These are phyloP conservation scores for Blastosporella zonata DNA, from an alignment of 1,284 basidiomycete species.

Conservation along the genomic window DNA sequence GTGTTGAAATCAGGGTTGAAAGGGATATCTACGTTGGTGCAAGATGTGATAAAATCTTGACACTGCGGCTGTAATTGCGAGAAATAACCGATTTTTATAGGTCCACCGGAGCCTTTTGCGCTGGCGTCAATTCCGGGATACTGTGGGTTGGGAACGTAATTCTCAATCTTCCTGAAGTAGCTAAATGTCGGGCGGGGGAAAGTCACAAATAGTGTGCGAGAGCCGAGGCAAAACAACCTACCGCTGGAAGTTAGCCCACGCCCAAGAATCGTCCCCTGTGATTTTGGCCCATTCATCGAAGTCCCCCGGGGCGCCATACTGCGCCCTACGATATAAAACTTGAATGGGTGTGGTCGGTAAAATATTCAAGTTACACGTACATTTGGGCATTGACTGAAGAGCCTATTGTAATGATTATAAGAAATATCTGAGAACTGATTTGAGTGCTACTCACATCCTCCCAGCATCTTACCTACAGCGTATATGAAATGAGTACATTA, in stretches of 20 bases:
- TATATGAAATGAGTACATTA: not conserved
- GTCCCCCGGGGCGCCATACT: slow-evolving; percentile 65
- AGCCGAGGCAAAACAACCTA: slow-evolving; percentile 21
- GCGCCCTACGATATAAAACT: slow-evolving; percentile 44
- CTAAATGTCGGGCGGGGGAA: slow-evolving; percentile 28
- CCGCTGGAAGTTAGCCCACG: slow-evolving; percentile 54
- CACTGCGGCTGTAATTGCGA: slow-evolving; percentile 33
- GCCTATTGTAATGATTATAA: slow-evolving; percentile 33
- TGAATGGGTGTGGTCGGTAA: not conserved
- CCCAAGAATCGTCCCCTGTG: slow-evolving; percentile 58
- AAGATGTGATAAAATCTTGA: slow-evolving; percentile 46
- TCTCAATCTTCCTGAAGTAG: slow-evolving; percentile 66
- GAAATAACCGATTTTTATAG: slow-evolving; percentile 50
- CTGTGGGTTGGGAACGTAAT: slow-evolving; percentile 43
- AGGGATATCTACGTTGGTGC: slow-evolving; percentile 47
- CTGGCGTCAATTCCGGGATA: slow-evolving; percentile 47
- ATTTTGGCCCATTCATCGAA: slow-evolving; percentile 67
- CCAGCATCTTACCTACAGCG: slow-evolving; percentile 57
- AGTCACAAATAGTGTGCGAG: not conserved
- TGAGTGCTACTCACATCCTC: slow-evolving; percentile 53
- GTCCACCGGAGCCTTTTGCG: slow-evolving; percentile 47
- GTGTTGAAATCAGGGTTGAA: slow-evolving; percentile 52
- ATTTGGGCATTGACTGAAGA: slow-evolving; percentile 68
- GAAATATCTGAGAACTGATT: not conserved
- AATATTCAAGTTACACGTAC: slow-evolving; percentile 29